Evolutionary conservation across 306 rosid genomes (phyloP), one percentile per base, ranked within the genome.

Genomic region (Cucurbita pepo): DNA sequence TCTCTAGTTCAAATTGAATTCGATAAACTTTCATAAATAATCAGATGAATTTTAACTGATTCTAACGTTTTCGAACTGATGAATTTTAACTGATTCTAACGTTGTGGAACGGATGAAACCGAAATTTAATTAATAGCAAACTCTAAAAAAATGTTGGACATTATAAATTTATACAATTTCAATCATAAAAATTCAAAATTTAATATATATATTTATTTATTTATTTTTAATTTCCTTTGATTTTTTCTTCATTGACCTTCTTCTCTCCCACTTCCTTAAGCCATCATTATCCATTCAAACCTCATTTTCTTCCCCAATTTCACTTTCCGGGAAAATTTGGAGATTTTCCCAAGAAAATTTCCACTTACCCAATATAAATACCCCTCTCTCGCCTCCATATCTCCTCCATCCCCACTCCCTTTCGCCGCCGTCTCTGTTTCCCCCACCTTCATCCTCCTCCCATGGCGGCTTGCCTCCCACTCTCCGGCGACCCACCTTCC

Each of bases 381-480:
- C 15, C 51, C 3, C 18, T 56, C 43, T 13, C 21, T 56, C 76
- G 69, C 11, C 8, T 73, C 50, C 77, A 58, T 54, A 45, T 73
- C 69, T 45, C 69, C 69, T 30, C 6, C 54, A 50, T 50, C 54
- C 5, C 54, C 12, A 55, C 19, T 3, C 19, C 77, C 72, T 4
- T 44, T 25, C 25, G 25, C 25, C 25, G 25, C 25, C 25, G 25
- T 25, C 25, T 25, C 25, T 25, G 25, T 25, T 25, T 67, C 52
- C 82, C 13, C 22, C 54, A 52, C 50, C 69, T 38, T n/a, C 69
- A 38, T 10, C 34, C 8, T 54, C 51, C 40, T 18, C 57, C 83
- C 59, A 79, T 88, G 84, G 79, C 85, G 18, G 82, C 92, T 77
- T 89, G 95, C 16, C 48, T 76, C 57, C 86, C 87, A 50, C 79